Conservation (phyloP, 495 filamentous ascomycete genomes). For the Wilcoxina mikolae region DNA sequence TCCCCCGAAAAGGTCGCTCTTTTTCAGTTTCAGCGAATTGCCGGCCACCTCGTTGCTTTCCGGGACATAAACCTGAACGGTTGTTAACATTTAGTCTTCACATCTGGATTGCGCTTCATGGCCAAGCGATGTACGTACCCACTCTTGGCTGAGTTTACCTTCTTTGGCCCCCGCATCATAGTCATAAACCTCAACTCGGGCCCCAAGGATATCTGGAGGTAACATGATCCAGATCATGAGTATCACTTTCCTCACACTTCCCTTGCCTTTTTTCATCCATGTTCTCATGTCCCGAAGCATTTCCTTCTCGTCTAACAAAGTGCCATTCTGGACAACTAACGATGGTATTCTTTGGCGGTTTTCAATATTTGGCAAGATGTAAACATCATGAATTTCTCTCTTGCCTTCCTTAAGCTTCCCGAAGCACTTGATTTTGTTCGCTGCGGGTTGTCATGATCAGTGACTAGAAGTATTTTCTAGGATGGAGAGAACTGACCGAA, state of each 20-base stretch:
- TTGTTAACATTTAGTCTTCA: background rate
- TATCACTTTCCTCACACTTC: background rate
- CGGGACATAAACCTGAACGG: background rate
- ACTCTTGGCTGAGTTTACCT: background rate
- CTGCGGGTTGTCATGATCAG: background rate
- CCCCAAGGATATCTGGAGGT: background rate
- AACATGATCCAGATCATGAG: conserved; percentile 1
- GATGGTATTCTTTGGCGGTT: background rate
- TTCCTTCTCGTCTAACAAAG: background rate
- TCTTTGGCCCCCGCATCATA: background rate
- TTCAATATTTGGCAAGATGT: too few relatives aligned
- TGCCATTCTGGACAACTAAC: background rate
- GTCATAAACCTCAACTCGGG: background rate
- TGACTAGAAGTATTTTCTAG: background rate
- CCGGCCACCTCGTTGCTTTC: too few relatives aligned
- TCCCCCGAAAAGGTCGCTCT: background rate
- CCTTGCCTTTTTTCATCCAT: background rate
- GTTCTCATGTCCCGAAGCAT: background rate
- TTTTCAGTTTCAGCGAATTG: background rate
- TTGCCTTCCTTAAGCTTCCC: background rate
- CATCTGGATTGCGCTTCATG: background rate
- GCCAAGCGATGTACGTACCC: background rate
- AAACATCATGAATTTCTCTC: background rate
- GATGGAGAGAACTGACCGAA: background rate
- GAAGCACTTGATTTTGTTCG: background rate